Evolutionary conservation across 768 basidiomycete genomes (phyloP).

Genomic region (Tubosaeta brunneosetosa): DNA sequence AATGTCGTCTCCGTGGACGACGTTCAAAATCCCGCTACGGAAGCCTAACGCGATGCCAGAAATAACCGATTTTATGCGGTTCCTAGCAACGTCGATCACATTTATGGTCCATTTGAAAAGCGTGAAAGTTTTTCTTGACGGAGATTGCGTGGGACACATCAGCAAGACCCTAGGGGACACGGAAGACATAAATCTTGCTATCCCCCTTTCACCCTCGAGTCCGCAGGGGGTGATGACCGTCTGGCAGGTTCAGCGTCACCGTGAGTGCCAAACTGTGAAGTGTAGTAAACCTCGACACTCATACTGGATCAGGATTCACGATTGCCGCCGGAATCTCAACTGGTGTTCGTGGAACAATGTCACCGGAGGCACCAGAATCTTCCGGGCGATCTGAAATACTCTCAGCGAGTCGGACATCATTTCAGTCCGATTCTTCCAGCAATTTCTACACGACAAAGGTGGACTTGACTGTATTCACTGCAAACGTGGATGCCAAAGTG

Average conservation of each 20-base stretch:
- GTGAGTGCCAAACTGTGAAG: background rate
- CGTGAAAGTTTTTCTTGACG: constrained; percentile 77
- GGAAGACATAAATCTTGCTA: constrained; percentile 31
- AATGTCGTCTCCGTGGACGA: constrained; percentile 37
- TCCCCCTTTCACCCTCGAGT: background rate
- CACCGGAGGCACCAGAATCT: background rate
- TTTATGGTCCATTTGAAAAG: constrained; percentile 78
- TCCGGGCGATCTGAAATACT: background rate
- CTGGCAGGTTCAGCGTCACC: background rate
- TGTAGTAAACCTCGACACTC: background rate
- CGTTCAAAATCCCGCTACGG: constrained; percentile 79
- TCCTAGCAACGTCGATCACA: constrained; percentile 84
- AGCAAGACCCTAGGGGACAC: constrained; percentile 53
- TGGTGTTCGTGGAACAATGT: background rate
- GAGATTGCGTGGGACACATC: constrained; percentile 58
- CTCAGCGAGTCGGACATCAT: too few species aligned
- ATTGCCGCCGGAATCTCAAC: background rate
- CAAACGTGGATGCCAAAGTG: background rate
- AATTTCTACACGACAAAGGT: constrained; percentile 4
- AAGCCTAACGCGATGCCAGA: constrained; percentile 72
- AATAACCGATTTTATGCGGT: constrained; percentile 79
- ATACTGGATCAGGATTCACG: background rate
- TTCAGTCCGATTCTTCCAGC: background rate
- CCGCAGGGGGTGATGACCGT: background rate
- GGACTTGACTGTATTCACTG: constrained; percentile 25